Base-by-base conservation (phyloP, 2,329 filamentous ascomycete genomes). In the Colletotrichum sublineola region DNA sequence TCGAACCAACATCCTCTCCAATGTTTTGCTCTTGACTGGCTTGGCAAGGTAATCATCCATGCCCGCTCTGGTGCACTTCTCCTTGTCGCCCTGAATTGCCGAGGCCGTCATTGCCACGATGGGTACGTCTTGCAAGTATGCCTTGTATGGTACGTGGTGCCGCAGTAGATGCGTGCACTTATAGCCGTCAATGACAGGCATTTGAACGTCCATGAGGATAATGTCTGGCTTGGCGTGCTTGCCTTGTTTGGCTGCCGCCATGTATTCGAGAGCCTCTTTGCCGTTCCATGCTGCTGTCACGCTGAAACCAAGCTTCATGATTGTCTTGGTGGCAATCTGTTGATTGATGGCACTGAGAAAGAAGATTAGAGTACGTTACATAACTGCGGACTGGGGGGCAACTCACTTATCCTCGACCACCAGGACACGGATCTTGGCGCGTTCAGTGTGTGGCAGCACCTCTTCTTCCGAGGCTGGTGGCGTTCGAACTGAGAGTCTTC, bases 31-130 rank as follows among this genome's bases (percentile, higher is more conserved):
- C 76, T 91, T 92, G 52, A 94, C 92, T 1, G 92, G 93, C 77
- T 93, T 93, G n/a, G 90, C 85, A 12, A 94, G 83, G 76, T 93
- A 92, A 77, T 93, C 92, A 75, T 94, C 92, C 93, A 94, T 94
- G 42, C 93, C 93, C 11, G 92, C 91, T 73, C 86, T 87, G 72
- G 89, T 88, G 78, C 92, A 94, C 78, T 94, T 94, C 78, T 94
- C 92, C 61, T 88, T 86, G 77, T 95, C 93, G 5, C 93, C 93
- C 78, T 94, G 91, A 52, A 94, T 94, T 0, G 93, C 93, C 5
- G 90, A 93, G 5, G 92, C 93, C 0, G 93, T 95, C 91, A 95
- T 94, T n/a, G 93, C 93, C 48, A 95, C 90, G 63, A 95, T 94
- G 0, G 92, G 92, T 6, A 94, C 90, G 55, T 90, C 85, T 67